Evolutionary conservation across 2,329 filamentous ascomycete genomes (phyloP), one percentile per base, ranked within the genome.

Genomic region (Pseudohalonectria lignicola): DNA sequence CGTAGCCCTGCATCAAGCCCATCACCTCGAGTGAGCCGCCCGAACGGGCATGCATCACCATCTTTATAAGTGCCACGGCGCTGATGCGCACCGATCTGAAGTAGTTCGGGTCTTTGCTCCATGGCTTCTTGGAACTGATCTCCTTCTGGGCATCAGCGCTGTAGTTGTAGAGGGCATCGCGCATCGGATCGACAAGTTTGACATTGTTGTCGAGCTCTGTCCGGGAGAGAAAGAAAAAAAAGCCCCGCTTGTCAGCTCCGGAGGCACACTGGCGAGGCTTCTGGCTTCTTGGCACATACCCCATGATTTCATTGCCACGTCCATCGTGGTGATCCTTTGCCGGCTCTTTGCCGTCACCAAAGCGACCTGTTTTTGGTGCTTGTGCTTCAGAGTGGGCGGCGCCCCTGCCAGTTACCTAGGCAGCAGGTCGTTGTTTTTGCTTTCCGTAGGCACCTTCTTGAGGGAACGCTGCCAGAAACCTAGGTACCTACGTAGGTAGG

Each of bases 21-120:
- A 98, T 98, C 51, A 98, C 76, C 66, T 98, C 92, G 47, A 96
- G 74, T 20, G 76, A 78, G 41, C 92, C 90, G 47, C 92, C 92
- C 0, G 86, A 88, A n/a, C 92, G 84, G 9, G 92, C 92, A 59
- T 98, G 92, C 85, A 95, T 96, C 46, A 93, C 86, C 92, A 98
- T 98, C 66, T 98, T 98, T 49, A 96, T 76, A 42, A 98, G 75
- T 5, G 92, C 92, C 11, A 94, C 81, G 41, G 92, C 87, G 37
- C 86, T 93, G 61, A 98, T 90, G 52, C 88, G 86, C 34, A 96
- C 86, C 39, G 83, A 74, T 57, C 90, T 93, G 74, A 96, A 98
- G 68, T 95, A 80, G 59, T 86, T 73, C 0, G 82, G 80, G 54
- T 95, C 79, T 34, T 66, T 67, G 36, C 65, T 66, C 92, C 92